A percentile compares a stretch with the other conserved stretches of the same genome.
Conservation (phyloP, 441 rosid genomes). For the Manihot esculenta region DNA sequence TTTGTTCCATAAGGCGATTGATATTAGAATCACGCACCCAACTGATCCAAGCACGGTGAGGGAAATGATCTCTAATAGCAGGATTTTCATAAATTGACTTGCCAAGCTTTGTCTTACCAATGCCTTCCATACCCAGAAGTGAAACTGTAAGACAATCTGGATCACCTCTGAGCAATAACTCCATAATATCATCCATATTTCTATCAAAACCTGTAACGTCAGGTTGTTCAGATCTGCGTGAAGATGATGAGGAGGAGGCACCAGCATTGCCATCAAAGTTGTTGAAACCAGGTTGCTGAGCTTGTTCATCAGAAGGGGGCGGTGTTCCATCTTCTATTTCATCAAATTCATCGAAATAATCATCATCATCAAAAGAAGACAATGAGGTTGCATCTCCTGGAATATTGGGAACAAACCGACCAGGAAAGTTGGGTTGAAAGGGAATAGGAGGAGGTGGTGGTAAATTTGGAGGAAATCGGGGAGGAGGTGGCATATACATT, state of each 20-base stretch:
- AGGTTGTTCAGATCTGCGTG: slow-evolving; percentile 19
- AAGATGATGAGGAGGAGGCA: slow-evolving; percentile 18
- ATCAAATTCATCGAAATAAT: slow-evolving; percentile 16
- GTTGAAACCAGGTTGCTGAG: slow-evolving; percentile 6
- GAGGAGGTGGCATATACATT: slow-evolving; percentile 19
- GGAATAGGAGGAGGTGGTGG: slow-evolving; percentile 14
- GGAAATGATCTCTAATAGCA: slow-evolving; percentile 16
- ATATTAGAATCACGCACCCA: slow-evolving; percentile 20
- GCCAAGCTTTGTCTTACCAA: slow-evolving; percentile 25
- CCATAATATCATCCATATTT: slow-evolving; percentile 19
- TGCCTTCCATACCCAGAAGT: slow-evolving; percentile 24
- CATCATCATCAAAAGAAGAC: slow-evolving; percentile 27
- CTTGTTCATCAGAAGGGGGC: slow-evolving; percentile 14
- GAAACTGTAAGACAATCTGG: slow-evolving; percentile 19
- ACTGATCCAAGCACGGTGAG: slow-evolving; percentile 24
- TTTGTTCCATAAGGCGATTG: slow-evolving; percentile 15
- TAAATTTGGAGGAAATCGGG: slow-evolving; percentile 12
- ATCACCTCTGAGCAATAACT: slow-evolving; percentile 17
- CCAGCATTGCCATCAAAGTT: slow-evolving; percentile 18
- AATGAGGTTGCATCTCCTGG: slow-evolving; percentile 26
- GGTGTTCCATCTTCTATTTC: slow-evolving; percentile 18
- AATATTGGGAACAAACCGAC: slow-evolving; percentile 18
- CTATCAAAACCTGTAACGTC: slow-evolving; percentile 14
- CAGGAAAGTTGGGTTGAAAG: slow-evolving; percentile 16
- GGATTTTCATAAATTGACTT: slow-evolving; percentile 21